Evolutionary conservation across 2,329 filamentous ascomycete species (phyloP), one percentile per base, ranked within the genome.

Genomic region (Trichophyton schoenleinii): DNA sequence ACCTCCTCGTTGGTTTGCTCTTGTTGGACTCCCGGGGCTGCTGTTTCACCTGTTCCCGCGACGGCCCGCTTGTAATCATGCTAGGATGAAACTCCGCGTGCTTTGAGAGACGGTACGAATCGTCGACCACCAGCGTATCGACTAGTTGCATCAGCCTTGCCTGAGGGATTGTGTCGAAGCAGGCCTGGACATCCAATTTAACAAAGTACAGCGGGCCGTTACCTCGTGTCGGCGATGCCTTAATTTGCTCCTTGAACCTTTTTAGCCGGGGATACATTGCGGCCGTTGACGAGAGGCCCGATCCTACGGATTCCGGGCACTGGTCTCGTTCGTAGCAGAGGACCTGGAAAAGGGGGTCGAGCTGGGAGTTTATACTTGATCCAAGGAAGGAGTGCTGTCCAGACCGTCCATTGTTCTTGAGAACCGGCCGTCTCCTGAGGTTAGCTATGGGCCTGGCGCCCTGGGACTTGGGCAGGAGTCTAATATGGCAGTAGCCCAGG

Each of bases 81-180:
- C 2, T 38, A 53, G 22, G 49, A 65, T 80, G 83, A 42, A 94
- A 81, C 70, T 95, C 87, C 5, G 85, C 83, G 68, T 96, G 87
- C 65, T 86, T 91, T 6, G 81, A 80, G 57, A 95, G 80, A 6
- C 81, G 80, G 70, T 99, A 99, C 22, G 77, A 75, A 2, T 79
- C 73, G 62, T 87, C 64, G 73, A 83, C 65, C 81, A 83, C 59
- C 70, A 85, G 62, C 65, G 72, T 70, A 48, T 79, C 75, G 64
- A 95, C 81, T 28, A 97, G 77, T 25, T 78, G 71, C 38, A 96
- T 70, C 18, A 97, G 78, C 0, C 84, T 83, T 28, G 81, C 74
- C 71, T 97, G 94, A 0, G 94, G 94, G 52, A 99, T 96, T 0
- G 88, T 96, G 72, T 99, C 94, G 71, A 96, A 99, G 67, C 92